phyloP scores from a whole-genome alignment of 768 basidiomycete species.

The Termitomyces sp. region DNA sequence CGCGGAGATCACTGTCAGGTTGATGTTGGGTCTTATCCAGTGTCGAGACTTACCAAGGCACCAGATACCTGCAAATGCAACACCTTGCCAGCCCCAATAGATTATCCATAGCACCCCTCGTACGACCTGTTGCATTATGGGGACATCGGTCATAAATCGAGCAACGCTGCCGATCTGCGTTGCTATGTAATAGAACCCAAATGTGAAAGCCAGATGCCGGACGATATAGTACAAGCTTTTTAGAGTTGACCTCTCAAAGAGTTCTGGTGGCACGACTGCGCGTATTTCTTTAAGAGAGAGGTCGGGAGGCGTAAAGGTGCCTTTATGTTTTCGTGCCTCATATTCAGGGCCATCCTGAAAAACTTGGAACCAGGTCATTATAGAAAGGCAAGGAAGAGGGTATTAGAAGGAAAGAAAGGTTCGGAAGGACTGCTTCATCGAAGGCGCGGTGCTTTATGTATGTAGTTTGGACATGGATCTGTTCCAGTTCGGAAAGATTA shows the following conservation, averaged over 20 bases:
- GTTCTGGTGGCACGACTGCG: slow-evolving; percentile 41
- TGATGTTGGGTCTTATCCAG: neutral
- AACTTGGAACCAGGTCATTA: slow-evolving; percentile 37
- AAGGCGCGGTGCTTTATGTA: slow-evolving; percentile 8
- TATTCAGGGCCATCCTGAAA: slow-evolving; percentile 48
- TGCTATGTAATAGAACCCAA: slow-evolving; percentile 33
- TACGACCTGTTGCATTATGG: slow-evolving; percentile 16
- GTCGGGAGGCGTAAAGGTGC: slow-evolving; percentile 36
- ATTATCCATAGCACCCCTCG: slow-evolving; percentile 32
- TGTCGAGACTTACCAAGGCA: slow-evolving; percentile 29
- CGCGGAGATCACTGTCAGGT: neutral
- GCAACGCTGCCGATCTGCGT: slow-evolving; percentile 25
- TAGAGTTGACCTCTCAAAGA: slow-evolving; percentile 39
- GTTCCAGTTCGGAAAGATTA: slow-evolving; percentile 15
- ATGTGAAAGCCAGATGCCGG: slow-evolving; percentile 36
- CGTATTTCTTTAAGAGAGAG: slow-evolving; percentile 40
- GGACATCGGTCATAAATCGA: neutral
- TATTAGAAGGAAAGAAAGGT: neutral
- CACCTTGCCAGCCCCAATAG: slow-evolving; percentile 50
- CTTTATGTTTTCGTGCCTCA: slow-evolving; percentile 33
- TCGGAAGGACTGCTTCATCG: neutral
- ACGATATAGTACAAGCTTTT: slow-evolving; percentile 39
- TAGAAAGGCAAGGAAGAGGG: neutral
- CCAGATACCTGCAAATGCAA: slow-evolving; percentile 39
- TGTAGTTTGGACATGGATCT: slow-evolving; percentile 7